Conservation (phyloP, 176 grass and related monocot species). For the Bromus sterilis region DNA sequence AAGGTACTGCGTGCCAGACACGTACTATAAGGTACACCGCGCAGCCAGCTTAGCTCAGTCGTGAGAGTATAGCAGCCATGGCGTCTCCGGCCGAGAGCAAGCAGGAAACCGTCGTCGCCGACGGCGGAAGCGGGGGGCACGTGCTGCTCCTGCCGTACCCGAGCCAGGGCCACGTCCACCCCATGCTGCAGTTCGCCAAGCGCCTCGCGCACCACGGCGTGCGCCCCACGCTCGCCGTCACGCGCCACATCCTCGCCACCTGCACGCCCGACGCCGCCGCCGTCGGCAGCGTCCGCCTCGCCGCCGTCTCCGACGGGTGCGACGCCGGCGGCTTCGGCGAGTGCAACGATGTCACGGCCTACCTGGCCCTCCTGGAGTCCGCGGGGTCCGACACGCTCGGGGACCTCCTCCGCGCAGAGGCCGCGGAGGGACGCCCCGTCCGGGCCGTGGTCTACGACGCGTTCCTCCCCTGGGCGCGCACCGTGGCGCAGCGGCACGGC, state of each 20-base stretch:
- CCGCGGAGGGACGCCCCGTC: slow-evolving; percentile 25
- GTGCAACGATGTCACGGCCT: slow-evolving; percentile 20
- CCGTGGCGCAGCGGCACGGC: slow-evolving; percentile 24
- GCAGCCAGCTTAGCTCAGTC: background rate
- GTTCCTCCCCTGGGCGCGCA: slow-evolving; percentile 50
- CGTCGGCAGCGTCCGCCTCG: slow-evolving; percentile 19
- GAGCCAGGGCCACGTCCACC: slow-evolving; percentile 83
- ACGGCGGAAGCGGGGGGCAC: background rate
- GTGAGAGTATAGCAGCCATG: background rate
- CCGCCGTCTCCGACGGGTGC: slow-evolving; percentile 69
- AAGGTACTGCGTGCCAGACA: too few species aligned
- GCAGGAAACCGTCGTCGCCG: background rate
- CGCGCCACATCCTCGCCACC: slow-evolving; percentile 43
- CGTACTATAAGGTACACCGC: too few species aligned
- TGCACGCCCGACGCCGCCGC: slow-evolving; percentile 1
- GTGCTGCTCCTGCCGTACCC: slow-evolving; percentile 67
- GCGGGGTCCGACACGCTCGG: slow-evolving; percentile 37
- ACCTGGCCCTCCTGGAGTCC: slow-evolving; percentile 42
- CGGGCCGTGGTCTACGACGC: slow-evolving; percentile 57
- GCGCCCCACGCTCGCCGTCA: slow-evolving; percentile 49
- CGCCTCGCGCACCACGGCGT: slow-evolving; percentile 46
- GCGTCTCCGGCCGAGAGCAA: background rate
- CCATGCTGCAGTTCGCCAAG: slow-evolving; percentile 80
- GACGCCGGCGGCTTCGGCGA: slow-evolving; percentile 30
- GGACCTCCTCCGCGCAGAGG: slow-evolving; percentile 42